A percentile compares a stretch with the other conserved stretches of the same genome.
These are phyloP conservation scores for Jamesozyma spencerorum DNA, from an alignment of 805 yeast species.

Conservation along the genomic window DNA sequence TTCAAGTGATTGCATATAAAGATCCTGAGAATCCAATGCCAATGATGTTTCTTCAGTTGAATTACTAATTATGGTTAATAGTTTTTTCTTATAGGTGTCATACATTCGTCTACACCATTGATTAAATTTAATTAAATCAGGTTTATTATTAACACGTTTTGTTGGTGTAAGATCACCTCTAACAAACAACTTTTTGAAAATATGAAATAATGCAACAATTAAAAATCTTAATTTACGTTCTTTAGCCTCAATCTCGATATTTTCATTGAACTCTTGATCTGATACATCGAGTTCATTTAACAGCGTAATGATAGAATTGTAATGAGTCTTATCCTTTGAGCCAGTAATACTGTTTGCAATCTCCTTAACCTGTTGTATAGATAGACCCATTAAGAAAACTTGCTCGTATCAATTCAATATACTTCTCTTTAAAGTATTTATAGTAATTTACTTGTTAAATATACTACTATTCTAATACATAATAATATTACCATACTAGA, in stretches of 20 bases:
- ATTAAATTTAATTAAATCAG: conserved; percentile 30
- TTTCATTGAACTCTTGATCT: conserved; percentile 3
- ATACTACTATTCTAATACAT: no score
- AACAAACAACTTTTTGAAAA: conserved; percentile 26
- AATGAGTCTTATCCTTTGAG: conserved; percentile 23
- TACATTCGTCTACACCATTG: conserved; percentile 59
- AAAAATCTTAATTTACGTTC: conserved; percentile 23
- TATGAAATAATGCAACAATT: conserved; percentile 25
- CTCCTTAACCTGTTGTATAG: conserved; percentile 22
- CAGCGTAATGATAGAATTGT: conserved; percentile 26
- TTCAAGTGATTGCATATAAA: conserved; percentile 44
- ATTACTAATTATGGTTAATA: conserved; percentile 36
- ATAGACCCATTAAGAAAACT: conserved; percentile 2
- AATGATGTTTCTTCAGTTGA: conserved; percentile 36
- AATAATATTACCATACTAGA: no score
- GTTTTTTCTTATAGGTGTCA: conserved; percentile 39
- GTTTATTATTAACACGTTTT: conserved; percentile 17
- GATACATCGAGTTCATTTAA: conserved; percentile 13
- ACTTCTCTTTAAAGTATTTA: not conserved
- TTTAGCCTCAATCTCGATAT: conserved; percentile 5
- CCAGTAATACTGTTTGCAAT: conserved; percentile 22
- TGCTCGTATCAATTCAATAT: not conserved
- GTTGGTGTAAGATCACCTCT: conserved; percentile 24
- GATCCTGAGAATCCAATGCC: conserved; percentile 46
- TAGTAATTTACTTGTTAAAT: no score